These are phyloP conservation scores for Funneliformis mosseae DNA, from an alignment of 192 early-diverging fungal species.

Conservation along the genomic window DNA sequence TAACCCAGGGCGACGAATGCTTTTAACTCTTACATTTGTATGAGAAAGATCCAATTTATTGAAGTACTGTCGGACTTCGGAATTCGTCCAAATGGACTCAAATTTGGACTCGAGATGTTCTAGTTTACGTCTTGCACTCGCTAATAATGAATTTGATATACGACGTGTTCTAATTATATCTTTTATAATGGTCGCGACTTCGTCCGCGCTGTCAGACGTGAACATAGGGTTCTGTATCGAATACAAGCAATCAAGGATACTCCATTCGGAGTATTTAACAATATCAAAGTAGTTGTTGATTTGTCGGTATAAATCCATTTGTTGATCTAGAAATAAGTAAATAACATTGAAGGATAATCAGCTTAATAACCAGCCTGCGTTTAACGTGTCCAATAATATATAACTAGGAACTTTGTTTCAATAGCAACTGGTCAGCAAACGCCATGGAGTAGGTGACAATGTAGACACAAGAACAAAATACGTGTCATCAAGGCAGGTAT, in stretches of 20 bases:
- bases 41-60: conserved; percentile 35
- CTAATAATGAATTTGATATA: conserved; percentile 33
- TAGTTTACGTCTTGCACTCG: conserved; percentile 28
- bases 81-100: conserved; percentile 23
- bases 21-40: conserved; percentile 30
- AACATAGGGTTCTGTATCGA: conserved; percentile 26
- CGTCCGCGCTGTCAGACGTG: conserved; percentile 22
- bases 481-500: conserved; percentile 28
- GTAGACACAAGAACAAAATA: conserved; percentile 20
- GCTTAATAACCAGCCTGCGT: conserved; percentile 26
- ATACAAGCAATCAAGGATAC: conserved; percentile 26
- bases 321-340: conserved; percentile 24
- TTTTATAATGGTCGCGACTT: conserved; percentile 31
- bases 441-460: conserved; percentile 31
- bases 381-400: conserved; percentile 28
- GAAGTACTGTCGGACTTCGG: conserved; percentile 28
- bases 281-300: conserved; percentile 27
- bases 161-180: conserved; percentile 26
- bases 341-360: conserved; percentile 29
- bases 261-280: conserved; percentile 31
- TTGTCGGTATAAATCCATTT: conserved; percentile 27
- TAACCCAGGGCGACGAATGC: conserved; percentile 20
- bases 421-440: conserved; percentile 34
- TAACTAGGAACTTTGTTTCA: conserved; percentile 33
- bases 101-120: conserved; percentile 29